Evolutionary conservation across 345 rosid species (phyloP), one percentile per base, ranked within the genome.

Genomic region (Gossypioides kirkii): DNA sequence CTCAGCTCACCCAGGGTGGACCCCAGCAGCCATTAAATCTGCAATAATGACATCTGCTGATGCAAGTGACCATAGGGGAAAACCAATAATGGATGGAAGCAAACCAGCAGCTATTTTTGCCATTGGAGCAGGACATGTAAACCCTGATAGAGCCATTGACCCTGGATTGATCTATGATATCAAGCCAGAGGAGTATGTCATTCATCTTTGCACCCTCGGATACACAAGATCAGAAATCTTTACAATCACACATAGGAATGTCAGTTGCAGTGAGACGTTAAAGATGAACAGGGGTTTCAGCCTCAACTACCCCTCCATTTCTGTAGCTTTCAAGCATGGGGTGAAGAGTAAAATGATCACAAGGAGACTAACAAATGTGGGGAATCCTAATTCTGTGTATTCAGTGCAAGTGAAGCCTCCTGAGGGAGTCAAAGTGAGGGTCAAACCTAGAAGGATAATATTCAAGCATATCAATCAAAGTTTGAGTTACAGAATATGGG

Each of bases 1-100:
- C 63, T 81, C 97, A 43, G 81, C 87, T 43, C 88, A 92, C 65
- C 95, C 95, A 9, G 67, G 56, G 13, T 94, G 98, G 97, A 90
- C 87, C 42, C 95, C 97, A 0, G 92, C 97, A 13, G 97, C 97
- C 0, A 86, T 92, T 28, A 92, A 84, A 77, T 94, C 98, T 9
- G 98, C 98, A 54, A 76, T 94, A 72, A 90, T 94, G 97, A 94
- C 98, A 18, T 90, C 95, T 12, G 92, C 97, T 6, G 95, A 89
- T 65, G 59, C 71, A 61, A 77, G 80, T 17, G 95, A 94, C 77
- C 94, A 82, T 73, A 82, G 50, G 5, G 87, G 98, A 58, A 87
- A 86, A 71, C 88, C 85, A 17, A 90, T 92, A 43, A 89, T 74
- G 86, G 98, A 90, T 5, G 97, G 90, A 10, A 77, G 84, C 58